phyloP scores from a whole-genome alignment of 2,329 filamentous ascomycete genomes.

The Hortaea sp. region DNA sequence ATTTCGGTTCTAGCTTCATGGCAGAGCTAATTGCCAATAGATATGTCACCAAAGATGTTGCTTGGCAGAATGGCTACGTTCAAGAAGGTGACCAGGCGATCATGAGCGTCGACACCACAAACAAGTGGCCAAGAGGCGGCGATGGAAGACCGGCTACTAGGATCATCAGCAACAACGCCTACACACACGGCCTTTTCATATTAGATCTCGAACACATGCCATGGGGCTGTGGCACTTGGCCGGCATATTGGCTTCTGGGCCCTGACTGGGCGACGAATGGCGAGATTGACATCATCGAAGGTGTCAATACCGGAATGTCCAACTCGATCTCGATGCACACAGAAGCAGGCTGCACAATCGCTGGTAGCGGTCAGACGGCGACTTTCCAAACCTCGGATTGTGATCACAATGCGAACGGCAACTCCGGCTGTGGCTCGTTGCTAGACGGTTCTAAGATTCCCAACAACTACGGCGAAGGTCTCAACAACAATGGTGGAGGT shows the following conservation, averaged over 20 bases:
- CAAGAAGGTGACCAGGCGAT: slow-evolving; percentile 11
- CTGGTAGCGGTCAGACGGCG: slow-evolving; percentile 21
- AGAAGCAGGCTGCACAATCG: slow-evolving; percentile 20
- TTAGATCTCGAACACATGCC: slow-evolving; percentile 30
- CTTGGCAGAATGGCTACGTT: slow-evolving; percentile 23
- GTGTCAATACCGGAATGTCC: slow-evolving; percentile 18
- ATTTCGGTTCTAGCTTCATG: not conserved
- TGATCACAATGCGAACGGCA: slow-evolving; percentile 13
- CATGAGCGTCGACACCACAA: slow-evolving; percentile 26
- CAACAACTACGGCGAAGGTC: slow-evolving; percentile 23
- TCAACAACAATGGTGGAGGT: slow-evolving; percentile 24
- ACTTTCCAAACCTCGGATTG: slow-evolving; percentile 20
- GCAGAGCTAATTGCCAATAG: slow-evolving; percentile 4
- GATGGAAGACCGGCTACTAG: slow-evolving; percentile 29
- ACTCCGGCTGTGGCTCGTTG: slow-evolving; percentile 30
- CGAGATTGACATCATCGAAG: slow-evolving; percentile 32
- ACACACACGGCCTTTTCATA: slow-evolving; percentile 30
- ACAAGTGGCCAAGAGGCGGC: slow-evolving; percentile 35
- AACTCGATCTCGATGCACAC: slow-evolving; percentile 26
- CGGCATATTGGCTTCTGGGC: slow-evolving; percentile 32
- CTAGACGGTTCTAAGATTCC: slow-evolving; percentile 25
- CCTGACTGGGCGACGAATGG: slow-evolving; percentile 37
- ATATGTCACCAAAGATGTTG: slow-evolving; percentile 32
- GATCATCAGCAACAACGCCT: slow-evolving; percentile 27
- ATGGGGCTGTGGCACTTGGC: slow-evolving; percentile 30